Evolutionary conservation across 129 eudicot species (phyloP), one percentile per base, ranked within the genome.

Genomic region (Lonicera japonica): DNA sequence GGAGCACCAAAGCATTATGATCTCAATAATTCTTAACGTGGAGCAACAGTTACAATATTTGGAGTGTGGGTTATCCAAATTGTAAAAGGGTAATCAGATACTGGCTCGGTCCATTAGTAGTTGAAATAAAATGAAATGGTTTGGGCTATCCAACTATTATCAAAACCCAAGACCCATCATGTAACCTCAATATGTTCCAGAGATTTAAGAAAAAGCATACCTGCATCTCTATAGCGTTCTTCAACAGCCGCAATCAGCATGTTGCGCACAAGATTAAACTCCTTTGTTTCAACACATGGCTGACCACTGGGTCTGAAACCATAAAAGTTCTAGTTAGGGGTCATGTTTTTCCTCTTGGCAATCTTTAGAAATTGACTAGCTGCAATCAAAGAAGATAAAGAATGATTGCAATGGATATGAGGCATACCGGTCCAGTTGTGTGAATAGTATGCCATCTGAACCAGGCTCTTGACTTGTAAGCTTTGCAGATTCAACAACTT

Each of bases 141-240:
- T 29, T 29, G 6, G 36, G 36, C 36, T 29, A 29, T 29, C 36
- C 36, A 29, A 29, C 2, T 6, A 29, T 29, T 29, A 29, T 29
- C 6, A 6, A 29, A 29, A 29, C n/a, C n/a, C n/a, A n/a, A n/a
- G n/a, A n/a, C n/a, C n/a, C n/a, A n/a, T n/a, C n/a, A n/a, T n/a
- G n/a, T n/a, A 29, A 29, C 36, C 36, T 6, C 36, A 29, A 29
- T 29, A 29, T 6, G 50, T 43, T 43, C 50, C 50, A 65, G 5
- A 19, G 1, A 50, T 13, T n/a, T 11, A 22, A 48, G 40, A 54
- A 24, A 52, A 54, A 71, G 11, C 16, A 54, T 53, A 91, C 95
- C 99, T 73, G 99, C 99, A 64, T 87, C 99, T 60, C 69, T 68
- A 54, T 92, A 92, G 41, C 99, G 96, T 70, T 88, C 99, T 68